phyloP scores from a whole-genome alignment of 148 eudicot species.

The Silene uniflora region DNA sequence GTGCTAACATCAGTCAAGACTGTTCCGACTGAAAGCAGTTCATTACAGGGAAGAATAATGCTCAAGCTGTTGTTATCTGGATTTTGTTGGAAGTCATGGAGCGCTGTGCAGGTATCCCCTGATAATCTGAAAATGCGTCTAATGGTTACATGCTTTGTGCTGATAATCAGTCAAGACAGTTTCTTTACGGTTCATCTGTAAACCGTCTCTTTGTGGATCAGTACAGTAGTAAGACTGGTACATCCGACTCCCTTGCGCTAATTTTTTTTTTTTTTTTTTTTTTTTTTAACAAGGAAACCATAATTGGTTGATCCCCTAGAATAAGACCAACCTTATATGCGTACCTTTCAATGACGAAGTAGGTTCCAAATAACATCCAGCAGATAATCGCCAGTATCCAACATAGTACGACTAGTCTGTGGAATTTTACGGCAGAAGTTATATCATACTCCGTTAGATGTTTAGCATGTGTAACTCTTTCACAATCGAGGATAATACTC shows the following conservation, averaged over 20 bases:
- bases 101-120: conserved; percentile 64
- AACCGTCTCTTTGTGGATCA: not conserved
- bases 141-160: not conserved
- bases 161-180: not conserved
- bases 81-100: conserved; percentile 50
- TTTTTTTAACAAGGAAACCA: too few species aligned
- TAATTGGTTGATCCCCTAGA: too few species aligned
- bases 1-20: conserved; percentile 44
- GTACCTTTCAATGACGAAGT: conserved; percentile 62
- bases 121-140: conserved; percentile 43
- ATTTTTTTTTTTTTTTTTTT: too few species aligned
- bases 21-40: conserved; percentile 52
- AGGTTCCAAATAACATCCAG: conserved; percentile 64
- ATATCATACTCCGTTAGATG: not conserved
- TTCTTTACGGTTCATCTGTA: not conserved
- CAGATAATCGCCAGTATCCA: conserved; percentile 56
- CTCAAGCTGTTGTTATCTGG: conserved; percentile 76
- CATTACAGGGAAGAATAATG: conserved; percentile 67
- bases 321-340: not conserved
- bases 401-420: conserved; percentile 49
- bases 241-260: not conserved
- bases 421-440: not conserved
- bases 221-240: not conserved
- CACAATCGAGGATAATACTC: not conserved
- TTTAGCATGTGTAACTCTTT: not conserved